Evolutionary conservation across 768 basidiomycete species (phyloP), one percentile per base, ranked within the genome.

Genomic region (Lentinula sp.): DNA sequence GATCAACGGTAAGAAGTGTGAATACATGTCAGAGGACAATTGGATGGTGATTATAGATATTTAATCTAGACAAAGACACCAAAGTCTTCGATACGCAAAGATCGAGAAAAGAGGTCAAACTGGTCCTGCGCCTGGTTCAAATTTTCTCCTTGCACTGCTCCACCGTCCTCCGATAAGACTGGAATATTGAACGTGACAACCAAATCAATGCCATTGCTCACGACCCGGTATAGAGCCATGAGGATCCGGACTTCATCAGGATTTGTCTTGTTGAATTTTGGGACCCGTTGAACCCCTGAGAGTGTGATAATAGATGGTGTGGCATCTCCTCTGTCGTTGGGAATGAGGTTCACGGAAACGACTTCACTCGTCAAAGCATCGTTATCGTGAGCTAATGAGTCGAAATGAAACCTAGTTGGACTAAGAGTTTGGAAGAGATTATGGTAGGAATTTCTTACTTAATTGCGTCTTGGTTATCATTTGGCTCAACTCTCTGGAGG

Each of bases 381-480:
- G 69, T 97, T 98, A 74, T 98, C 97, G 67, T 96, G 86, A 12
- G 95, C 95, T 48, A 98, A 74, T 1, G 94, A 88, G 57, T 86
- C 81, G 65, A 97, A 97, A 75, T 97, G 95, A 67, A 88, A 94
- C 72, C 96, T 99, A 72, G 64, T n/a, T 18, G 46, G n/a, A 48
- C 12, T 48, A 0, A 48, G 46, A 20, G 20, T 23, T 36, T 57
- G 42, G 55, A 18, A 62, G 39, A 41, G 46, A 59, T 65, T 62
- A 56, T 58, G 63, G 57, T 48, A 20, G 23, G 20, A 48, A 10
- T 23, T 48, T 32, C 49, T 37, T 52, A 93, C 95, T 80, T 87
- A 66, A 85, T 82, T 2, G 93, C 93, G 49, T 88, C 84, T 48
- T 76, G 68, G 41, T 79, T 77, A 60, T 84, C 79, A 12, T 68